These are phyloP conservation scores for Rutstroemia sp. DNA, from an alignment of 2,329 filamentous ascomycete genomes.

Conservation along the genomic window DNA sequence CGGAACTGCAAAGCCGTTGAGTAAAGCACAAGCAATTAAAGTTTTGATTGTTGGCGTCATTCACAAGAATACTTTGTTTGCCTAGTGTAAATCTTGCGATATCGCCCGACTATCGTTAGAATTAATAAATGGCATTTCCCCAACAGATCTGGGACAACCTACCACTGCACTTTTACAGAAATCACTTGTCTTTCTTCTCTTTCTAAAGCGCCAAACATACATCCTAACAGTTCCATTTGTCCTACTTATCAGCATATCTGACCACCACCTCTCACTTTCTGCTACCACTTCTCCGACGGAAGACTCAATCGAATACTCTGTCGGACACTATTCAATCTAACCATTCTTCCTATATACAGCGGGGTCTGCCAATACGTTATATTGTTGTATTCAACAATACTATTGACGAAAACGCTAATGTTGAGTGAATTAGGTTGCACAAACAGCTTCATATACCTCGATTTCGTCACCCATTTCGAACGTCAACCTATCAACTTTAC, in stretches of 20 bases:
- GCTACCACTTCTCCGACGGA: not conserved
- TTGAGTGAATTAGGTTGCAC: conserved; percentile 7
- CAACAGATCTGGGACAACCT: no score
- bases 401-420: not conserved
- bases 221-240: not conserved
- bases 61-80: no score
- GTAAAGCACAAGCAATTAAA: no score
- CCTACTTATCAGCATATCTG: not conserved
- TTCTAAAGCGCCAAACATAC: not conserved
- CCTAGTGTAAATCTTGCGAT: no score
- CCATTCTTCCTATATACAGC: not conserved
- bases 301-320: not conserved
- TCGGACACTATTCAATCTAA: not conserved
- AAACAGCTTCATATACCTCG: conserved; percentile 1
- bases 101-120: no score
- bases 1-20: no score
- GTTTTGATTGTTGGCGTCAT: no score
- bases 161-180: not conserved
- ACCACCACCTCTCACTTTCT: not conserved
- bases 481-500: conserved; percentile 4
- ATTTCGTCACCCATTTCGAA: not conserved
- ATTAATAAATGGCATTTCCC: no score
- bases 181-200: not conserved
- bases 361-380: conserved; percentile 7
- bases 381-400: not conserved